Percentiles rank a stretch among this genome's conserved stretches.
Conservation (phyloP, 148 eudicot genomes). For the Silene uniflora region DNA sequence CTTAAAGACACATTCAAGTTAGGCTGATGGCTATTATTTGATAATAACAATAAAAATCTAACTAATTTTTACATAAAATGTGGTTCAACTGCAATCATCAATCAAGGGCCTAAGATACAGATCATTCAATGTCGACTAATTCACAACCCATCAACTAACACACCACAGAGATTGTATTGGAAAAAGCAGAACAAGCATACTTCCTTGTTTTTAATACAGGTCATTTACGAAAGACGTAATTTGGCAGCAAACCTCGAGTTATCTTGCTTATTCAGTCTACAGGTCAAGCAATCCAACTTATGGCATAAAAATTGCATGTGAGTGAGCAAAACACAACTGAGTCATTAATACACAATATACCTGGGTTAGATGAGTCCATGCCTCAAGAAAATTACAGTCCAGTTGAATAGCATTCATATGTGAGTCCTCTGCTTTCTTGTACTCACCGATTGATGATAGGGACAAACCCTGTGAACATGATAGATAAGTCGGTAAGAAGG, state of each 20-base stretch:
- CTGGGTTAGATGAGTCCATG: conserved; percentile 89
- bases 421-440: conserved; percentile 78
- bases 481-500: conserved; percentile 5
- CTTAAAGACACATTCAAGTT: background rate
- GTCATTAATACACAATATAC: conserved; percentile 31
- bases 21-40: background rate
- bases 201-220: background rate
- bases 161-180: background rate
- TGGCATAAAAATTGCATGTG: background rate
- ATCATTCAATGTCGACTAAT: background rate
- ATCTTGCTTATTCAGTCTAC: background rate
- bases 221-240: background rate
- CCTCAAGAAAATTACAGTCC: conserved; percentile 77
- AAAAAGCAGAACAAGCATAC: conserved; percentile 1
- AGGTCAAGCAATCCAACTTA: background rate
- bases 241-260: background rate
- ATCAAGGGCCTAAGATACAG: background rate
- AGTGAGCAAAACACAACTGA: background rate
- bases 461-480: conserved; percentile 62
- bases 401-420: conserved; percentile 73
- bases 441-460: conserved; percentile 79
- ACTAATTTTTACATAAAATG: background rate
- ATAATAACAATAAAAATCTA: background rate
- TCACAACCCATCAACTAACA: background rate
- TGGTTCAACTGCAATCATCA: conserved; percentile 1